Percentiles rank a stretch among this genome's conserved stretches.
phyloP scores from a whole-genome alignment of 129 eudicot species.

The Mikania micrantha region DNA sequence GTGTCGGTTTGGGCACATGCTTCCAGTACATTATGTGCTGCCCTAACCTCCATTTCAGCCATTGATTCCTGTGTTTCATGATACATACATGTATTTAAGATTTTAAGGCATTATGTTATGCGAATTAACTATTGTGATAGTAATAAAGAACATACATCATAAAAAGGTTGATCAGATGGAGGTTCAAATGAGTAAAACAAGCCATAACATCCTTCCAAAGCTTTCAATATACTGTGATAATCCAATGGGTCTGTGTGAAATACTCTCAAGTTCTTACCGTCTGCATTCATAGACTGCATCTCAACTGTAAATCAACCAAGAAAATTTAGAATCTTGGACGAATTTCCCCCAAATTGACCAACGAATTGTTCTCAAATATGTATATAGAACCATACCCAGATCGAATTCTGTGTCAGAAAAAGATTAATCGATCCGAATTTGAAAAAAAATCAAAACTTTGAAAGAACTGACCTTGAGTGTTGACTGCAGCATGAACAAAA shows the following conservation, averaged over 20 bases:
- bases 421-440: not conserved
- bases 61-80: constrained; percentile 41
- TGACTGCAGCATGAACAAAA: constrained; percentile 65
- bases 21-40: constrained; percentile 83
- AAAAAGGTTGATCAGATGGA: constrained; percentile 58
- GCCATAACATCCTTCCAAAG: constrained; percentile 73
- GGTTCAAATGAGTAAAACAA: constrained; percentile 82
- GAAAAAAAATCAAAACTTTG: not conserved
- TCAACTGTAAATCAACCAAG: constrained; percentile 34
- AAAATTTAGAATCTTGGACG: not conserved
- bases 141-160: constrained; percentile 41
- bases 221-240: constrained; percentile 74
- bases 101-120: not conserved
- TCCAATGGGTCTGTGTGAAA: constrained; percentile 70
- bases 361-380: not conserved
- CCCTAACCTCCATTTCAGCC: constrained; percentile 77
- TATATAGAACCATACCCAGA: too few relatives aligned
- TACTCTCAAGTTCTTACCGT: constrained; percentile 33
- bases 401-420: too few relatives aligned
- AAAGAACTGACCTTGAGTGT: constrained; percentile 30
- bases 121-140: not conserved
- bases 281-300: constrained; percentile 26
- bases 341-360: not conserved
- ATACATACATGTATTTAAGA: not conserved
- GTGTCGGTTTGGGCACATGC: constrained; percentile 82